phyloP scores from a whole-genome alignment of 257 asterid species.

The Thymus mandschuricus region DNA sequence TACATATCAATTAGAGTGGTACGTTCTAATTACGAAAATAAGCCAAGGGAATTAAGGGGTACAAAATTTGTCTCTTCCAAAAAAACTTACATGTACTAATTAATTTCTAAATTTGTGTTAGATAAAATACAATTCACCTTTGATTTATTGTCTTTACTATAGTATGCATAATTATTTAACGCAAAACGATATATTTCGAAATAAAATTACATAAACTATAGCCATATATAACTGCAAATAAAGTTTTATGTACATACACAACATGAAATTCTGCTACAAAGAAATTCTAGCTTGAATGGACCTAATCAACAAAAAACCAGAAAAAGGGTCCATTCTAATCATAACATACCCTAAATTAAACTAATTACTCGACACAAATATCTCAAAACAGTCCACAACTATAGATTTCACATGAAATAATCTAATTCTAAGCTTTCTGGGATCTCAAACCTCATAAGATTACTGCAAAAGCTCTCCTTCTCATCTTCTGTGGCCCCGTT shows the following conservation, averaged over 20 bases:
- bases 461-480: constrained; percentile 46
- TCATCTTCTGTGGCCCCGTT: constrained; percentile 48
- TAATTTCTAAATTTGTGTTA: no score
- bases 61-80: no score
- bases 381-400: neutral
- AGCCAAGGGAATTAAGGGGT: no score
- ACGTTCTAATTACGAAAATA: no score
- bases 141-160: no score
- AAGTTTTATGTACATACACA: neutral
- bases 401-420: constrained; percentile 38
- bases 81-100: no score
- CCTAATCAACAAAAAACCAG: constrained; percentile 27
- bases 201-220: no score
- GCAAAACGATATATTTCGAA: no score
- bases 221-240: no score
- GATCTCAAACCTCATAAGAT: constrained; percentile 45
- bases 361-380: neutral
- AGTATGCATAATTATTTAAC: no score
- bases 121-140: no score
- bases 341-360: neutral
- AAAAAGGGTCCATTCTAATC: constrained; percentile 17
- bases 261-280: constrained; percentile 2
- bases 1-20: no score
- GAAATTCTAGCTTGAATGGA: constrained; percentile 26
- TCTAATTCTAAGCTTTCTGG: constrained; percentile 47